Evolutionary conservation across 1,284 basidiomycete species (phyloP).

Genomic region (Moniliophthora roreri): DNA sequence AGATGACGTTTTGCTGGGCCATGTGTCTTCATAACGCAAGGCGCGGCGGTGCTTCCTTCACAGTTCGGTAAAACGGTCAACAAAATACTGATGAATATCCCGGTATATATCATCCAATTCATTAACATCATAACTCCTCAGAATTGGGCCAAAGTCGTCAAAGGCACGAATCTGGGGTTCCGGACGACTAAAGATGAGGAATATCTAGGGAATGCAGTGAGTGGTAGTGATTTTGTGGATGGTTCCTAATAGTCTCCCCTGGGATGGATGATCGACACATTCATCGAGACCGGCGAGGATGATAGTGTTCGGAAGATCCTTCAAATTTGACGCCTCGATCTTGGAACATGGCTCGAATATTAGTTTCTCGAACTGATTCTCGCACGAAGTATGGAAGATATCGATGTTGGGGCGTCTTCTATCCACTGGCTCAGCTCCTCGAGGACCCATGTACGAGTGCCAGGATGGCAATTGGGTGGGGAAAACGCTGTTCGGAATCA

Average conservation of each 20-base stretch:
- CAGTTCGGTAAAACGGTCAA: too few species aligned
- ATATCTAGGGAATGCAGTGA: too few species aligned
- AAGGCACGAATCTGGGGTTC: too few species aligned
- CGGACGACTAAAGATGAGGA: too few species aligned
- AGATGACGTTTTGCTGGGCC: too few species aligned
- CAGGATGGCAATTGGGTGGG: conserved; percentile 6
- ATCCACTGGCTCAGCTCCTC: neutral
- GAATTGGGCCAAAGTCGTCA: too few species aligned
- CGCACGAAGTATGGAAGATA: neutral
- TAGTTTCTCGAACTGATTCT: neutral
- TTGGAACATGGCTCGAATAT: neutral
- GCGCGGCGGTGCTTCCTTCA: too few species aligned
- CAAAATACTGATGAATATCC: too few species aligned
- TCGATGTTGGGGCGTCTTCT: neutral
- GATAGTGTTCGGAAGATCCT: neutral
- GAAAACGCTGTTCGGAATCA: conserved; percentile 1
- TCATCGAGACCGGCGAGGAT: conserved; percentile 2
- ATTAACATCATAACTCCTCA: too few species aligned
- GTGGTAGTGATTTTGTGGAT: too few species aligned
- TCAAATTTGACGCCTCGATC: neutral
- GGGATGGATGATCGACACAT: neutral
- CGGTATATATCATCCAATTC: too few species aligned
- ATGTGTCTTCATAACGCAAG: too few species aligned
- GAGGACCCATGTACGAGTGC: neutral
- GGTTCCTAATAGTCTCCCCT: neutral